Evolutionary conservation across 805 yeast species (phyloP).

Genomic region (Yarrowia sp.): DNA sequence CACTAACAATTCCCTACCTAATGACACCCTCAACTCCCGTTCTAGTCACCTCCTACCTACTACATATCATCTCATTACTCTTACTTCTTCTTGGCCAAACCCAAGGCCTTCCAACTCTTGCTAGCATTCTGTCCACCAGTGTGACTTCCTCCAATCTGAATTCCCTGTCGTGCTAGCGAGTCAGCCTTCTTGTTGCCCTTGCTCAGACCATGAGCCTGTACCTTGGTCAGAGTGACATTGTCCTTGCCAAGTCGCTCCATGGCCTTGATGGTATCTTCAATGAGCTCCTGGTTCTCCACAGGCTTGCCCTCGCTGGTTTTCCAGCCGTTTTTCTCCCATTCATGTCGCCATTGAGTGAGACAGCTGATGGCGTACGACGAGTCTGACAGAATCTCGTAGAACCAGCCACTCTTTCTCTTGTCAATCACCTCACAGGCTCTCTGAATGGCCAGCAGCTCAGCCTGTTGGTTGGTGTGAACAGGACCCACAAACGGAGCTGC

Average conservation of each 20-base stretch:
- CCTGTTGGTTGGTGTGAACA: neutral
- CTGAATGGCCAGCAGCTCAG: neutral
- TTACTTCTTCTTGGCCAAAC: too few relatives aligned
- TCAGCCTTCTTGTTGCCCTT: neutral
- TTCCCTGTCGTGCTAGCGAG: neutral
- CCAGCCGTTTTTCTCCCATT: constrained; percentile 4
- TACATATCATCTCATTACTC: too few relatives aligned
- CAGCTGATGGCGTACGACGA: neutral
- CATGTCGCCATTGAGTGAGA: neutral
- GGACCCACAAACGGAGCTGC: neutral
- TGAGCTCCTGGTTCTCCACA: neutral
- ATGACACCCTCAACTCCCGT: too few relatives aligned
- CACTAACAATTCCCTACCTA: too few relatives aligned
- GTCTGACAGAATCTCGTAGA: neutral
- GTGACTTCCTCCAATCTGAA: neutral
- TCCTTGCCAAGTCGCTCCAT: neutral
- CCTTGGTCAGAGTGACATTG: neutral
- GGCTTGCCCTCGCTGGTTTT: neutral
- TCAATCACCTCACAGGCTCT: neutral
- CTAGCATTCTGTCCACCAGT: neutral
- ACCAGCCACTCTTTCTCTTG: too few relatives aligned
- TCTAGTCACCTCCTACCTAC: too few relatives aligned
- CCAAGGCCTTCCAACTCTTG: neutral
- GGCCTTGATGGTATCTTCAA: neutral
- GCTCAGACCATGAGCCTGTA: neutral